Base-by-base conservation (phyloP, 1,284 basidiomycete species). In the Cryptococcus amylolentus region DNA sequence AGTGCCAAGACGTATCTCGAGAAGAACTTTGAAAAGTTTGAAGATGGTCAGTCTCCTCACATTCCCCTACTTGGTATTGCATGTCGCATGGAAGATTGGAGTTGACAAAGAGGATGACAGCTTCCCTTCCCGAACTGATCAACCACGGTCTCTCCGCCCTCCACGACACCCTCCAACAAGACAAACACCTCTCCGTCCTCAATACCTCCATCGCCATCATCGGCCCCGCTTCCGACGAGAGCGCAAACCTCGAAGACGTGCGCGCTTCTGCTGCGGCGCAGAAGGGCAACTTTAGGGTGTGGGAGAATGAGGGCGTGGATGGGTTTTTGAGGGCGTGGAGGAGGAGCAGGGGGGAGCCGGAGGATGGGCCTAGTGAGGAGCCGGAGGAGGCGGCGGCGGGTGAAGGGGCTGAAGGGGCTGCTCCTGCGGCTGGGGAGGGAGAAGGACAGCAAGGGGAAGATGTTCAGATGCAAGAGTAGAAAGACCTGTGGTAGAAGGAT, bases 1-100 rank as follows among this genome's bases (percentile, higher is more conserved):
- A 94, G 90, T 67, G 95, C 96, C 54, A 98, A 98, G 81, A 99
- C 96, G 8, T 98, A 98, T 76, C 82, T 99, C 31, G 96, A 99
- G 81, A 88, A 89, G 75, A 87, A 98, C 74, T 94, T 86, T 69
- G 88, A 92, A 72, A 84, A 83, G 66, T 98, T 98, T 72, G 81
- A 82, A 27, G 85, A 89, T 71, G 86, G 91, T 94, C 60, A 66
- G 88, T 82, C 42, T 28, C 31, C 12, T 42, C 41, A 28, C 28
- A 8, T 27, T 38, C 12, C 13, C 10, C 4, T 48, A 12, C 23
- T 23, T 23, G 23, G 23, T 39, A 23, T 23, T 23, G 23, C 23
- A 23, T 23, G 23, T 23, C 23, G 23, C 23, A 23, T 48, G 31
- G 14, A 16, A 28, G 9, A 12, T n/a, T 41, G 23, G 7, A 10